Evolutionary conservation across 2,329 filamentous ascomycete species (phyloP).

Genomic region (Aspergillus fructus): DNA sequence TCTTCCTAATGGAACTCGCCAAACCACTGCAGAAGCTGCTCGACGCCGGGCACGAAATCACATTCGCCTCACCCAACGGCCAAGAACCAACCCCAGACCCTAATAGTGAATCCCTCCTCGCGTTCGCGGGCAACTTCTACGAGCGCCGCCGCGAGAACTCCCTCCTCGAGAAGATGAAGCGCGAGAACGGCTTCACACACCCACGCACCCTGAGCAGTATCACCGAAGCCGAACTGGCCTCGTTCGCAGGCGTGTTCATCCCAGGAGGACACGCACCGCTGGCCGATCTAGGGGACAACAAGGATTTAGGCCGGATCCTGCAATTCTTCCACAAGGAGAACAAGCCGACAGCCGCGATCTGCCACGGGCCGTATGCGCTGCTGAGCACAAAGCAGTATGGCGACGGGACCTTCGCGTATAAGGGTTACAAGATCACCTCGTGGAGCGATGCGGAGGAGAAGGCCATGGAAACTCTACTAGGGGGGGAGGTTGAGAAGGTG

Average conservation of each 20-base stretch:
- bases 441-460: conserved; percentile 50
- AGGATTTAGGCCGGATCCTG: conserved; percentile 45
- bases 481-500: conserved; percentile 46
- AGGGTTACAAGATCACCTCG: conserved; percentile 47
- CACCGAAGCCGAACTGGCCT: conserved; percentile 39
- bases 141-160: conserved; percentile 42
- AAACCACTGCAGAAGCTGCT: conserved; percentile 40
- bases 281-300: conserved; percentile 41
- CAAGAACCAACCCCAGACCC: conserved; percentile 44
- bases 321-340: conserved; percentile 39
- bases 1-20: conserved; percentile 43
- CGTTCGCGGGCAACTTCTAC: conserved; percentile 49
- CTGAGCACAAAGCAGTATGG: conserved; percentile 41
- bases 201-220: conserved; percentile 42
- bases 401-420: conserved; percentile 42
- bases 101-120: conserved; percentile 41
- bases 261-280: conserved; percentile 49
- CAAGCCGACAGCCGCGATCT: conserved; percentile 49
- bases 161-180: conserved; percentile 46
- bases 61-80: conserved; percentile 47
- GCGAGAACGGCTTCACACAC: conserved; percentile 43
- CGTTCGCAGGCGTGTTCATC: conserved; percentile 45
- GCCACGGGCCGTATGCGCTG: conserved; percentile 49
- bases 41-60: conserved; percentile 42
- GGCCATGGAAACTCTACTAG: conserved; percentile 45